Conservation (phyloP, 768 basidiomycete species). For the Vararia minispora region DNA sequence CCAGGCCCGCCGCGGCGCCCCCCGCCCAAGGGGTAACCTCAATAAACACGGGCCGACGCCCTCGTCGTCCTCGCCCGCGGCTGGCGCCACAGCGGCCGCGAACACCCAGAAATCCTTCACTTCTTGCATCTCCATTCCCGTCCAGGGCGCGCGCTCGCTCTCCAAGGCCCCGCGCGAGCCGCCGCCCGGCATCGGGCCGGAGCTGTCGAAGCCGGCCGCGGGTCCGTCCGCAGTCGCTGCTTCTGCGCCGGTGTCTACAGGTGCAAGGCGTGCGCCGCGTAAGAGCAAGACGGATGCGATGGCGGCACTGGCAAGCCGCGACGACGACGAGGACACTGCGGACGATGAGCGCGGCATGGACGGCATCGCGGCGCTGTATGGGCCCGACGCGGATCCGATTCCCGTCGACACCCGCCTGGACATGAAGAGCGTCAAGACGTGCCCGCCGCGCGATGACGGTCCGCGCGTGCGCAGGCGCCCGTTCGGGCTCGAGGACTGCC, state of each 20-base stretch:
- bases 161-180: slow-evolving; percentile 26
- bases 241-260: background rate
- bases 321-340: slow-evolving; percentile 41
- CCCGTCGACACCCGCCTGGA: slow-evolving; percentile 53
- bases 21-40: too few relatives aligned
- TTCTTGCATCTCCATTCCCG: slow-evolving; percentile 64
- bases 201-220: background rate
- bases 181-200: slow-evolving; percentile 2
- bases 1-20: slow-evolving; percentile 10
- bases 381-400: slow-evolving; percentile 35
- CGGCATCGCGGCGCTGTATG: slow-evolving; percentile 27
- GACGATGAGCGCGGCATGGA: slow-evolving; percentile 41
- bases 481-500: slow-evolving; percentile 85
- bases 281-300: slow-evolving; percentile 88
- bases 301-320: slow-evolving; percentile 63
- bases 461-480: slow-evolving; percentile 43
- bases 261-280: slow-evolving; percentile 57
- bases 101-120: slow-evolving; percentile 37
- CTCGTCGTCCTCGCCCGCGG: slow-evolving; percentile 5
- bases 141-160: slow-evolving; percentile 64
- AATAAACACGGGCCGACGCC: too few relatives aligned
- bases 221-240: slow-evolving; percentile 4
- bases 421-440: slow-evolving; percentile 61
- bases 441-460: slow-evolving; percentile 34
- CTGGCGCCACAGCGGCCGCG: slow-evolving; percentile 22